phyloP scores from a whole-genome alignment of 257 asterid species.

The Handroanthus guayacan region DNA sequence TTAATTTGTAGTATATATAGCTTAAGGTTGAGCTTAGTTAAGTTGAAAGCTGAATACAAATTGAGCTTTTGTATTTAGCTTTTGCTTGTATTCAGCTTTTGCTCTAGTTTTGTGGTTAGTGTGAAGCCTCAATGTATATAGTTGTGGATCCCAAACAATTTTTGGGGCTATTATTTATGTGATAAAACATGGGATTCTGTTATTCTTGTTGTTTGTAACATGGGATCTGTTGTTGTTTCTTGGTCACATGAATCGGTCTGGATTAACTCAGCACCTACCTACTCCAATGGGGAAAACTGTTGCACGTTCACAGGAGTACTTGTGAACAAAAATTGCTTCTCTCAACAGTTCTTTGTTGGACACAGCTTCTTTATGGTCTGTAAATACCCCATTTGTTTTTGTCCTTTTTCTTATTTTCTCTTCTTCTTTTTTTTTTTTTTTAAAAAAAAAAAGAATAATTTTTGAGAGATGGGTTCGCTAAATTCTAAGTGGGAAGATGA shows the following conservation, averaged over 20 bases:
- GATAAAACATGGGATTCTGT: slow-evolving; percentile 13
- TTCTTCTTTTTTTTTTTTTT: background rate
- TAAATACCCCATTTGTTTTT: background rate
- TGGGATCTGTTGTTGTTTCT: background rate
- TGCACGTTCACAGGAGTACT: background rate
- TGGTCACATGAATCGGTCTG: background rate
- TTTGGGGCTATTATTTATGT: slow-evolving; percentile 30
- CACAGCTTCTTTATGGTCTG: background rate
- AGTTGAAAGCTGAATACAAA: slow-evolving; percentile 17
- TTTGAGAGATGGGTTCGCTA: background rate
- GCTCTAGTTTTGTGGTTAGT: background rate
- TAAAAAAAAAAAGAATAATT: background rate
- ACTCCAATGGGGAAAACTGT: background rate
- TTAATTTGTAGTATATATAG: slow-evolving; percentile 13
- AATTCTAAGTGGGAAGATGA: too few relatives aligned
- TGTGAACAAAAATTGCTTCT: background rate
- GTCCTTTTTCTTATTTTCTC: background rate
- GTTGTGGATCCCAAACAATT: background rate
- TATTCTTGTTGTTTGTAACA: background rate
- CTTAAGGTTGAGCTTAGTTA: slow-evolving; percentile 5
- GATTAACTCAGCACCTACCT: background rate
- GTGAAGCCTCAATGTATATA: slow-evolving; percentile 23
- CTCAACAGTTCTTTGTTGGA: too few relatives aligned
- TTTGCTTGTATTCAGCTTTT: slow-evolving; percentile 7
- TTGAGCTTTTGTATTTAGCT: slow-evolving; percentile 19